Conservation (phyloP, 345 rosid genomes). For the Brassica napus region DNA sequence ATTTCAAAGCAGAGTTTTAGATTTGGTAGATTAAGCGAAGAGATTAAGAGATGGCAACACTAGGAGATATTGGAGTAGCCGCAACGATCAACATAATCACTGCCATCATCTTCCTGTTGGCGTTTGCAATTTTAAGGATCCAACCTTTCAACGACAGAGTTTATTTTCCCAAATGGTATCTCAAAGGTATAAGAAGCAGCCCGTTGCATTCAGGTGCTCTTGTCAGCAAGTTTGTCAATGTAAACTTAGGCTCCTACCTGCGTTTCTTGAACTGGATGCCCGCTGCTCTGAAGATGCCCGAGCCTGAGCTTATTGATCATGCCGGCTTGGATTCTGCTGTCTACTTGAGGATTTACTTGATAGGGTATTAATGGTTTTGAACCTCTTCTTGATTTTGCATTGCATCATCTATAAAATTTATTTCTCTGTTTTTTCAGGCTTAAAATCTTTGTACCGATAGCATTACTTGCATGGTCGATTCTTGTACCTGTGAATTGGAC, state of each 20-base stretch:
- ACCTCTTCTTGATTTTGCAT: conserved; percentile 11
- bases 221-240: conserved; percentile 69
- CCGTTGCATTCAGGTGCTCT: conserved; percentile 63
- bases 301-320: conserved; percentile 87
- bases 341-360: conserved; percentile 87
- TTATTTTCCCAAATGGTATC: conserved; percentile 97
- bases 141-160: conserved; percentile 96
- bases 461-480: conserved; percentile 72
- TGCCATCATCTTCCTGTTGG: conserved; percentile 76
- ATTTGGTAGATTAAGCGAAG: background rate
- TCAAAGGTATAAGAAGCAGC: conserved; percentile 74
- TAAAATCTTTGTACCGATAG: conserved; percentile 82
- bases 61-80: conserved; percentile 78
- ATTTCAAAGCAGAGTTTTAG: background rate
- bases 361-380: conserved; percentile 53
- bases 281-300: conserved; percentile 85
- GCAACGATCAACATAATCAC: conserved; percentile 74
- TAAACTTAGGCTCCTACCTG: conserved; percentile 66
- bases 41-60: conserved; percentile 66
- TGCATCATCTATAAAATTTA: background rate
- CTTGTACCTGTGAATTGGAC: conserved; percentile 91
- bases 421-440: conserved; percentile 46
- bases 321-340: conserved; percentile 97
- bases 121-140: conserved; percentile 80
- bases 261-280: conserved; percentile 94